Evolutionary conservation across 176 grass and related monocot species (phyloP), one percentile per base, ranked within the genome.

Genomic region (Musa troglodytarum): DNA sequence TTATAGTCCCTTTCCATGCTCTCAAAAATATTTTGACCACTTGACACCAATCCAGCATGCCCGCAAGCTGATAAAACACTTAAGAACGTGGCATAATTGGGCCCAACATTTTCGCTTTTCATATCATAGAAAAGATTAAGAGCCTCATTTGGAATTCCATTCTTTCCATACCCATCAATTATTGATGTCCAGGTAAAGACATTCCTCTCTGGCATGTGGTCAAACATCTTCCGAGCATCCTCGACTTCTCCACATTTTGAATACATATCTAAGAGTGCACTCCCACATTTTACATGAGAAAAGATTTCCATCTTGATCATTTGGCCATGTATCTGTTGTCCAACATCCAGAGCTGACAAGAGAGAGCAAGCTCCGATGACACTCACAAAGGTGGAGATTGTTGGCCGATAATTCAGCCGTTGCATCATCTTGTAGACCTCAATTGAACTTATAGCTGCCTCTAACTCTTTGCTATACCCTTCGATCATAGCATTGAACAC

Each of bases 131-230:
- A 93, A 51, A 97, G 77, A 49, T 76, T 34, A n/a, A 93, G 83
- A 53, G 94, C 86, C 67, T 91, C 54, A 6, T 76, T 61, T 13
- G 90, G 57, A 14, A 88, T 74, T 59, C 94, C 90, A 68, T 97
- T 97, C 83, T 92, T 88, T 28, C 88, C 90, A 63, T 93, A 93
- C 21, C 93, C 86, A 65, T 97, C 93, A 63, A 97, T 90, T 86
- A 97, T 97, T 10, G 87, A 90, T 0, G 93, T 96, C 93, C 93
- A 96, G 1, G 89, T 88, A 69, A 97, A 50, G 22, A 97, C 94
- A 69, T 89, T 97, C 74, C 74, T 81, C 24, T 76, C 80, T 0
- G 72, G n/a, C 87, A 92, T 88, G 20, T 71, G 50, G 52, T 89
- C 75, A 21, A 97, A 97, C 72, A 88, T 59, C 79, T 76, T 78